These are phyloP conservation scores for Lophium mytilinum DNA, from an alignment of 495 filamentous ascomycete genomes.

Conservation along the genomic window DNA sequence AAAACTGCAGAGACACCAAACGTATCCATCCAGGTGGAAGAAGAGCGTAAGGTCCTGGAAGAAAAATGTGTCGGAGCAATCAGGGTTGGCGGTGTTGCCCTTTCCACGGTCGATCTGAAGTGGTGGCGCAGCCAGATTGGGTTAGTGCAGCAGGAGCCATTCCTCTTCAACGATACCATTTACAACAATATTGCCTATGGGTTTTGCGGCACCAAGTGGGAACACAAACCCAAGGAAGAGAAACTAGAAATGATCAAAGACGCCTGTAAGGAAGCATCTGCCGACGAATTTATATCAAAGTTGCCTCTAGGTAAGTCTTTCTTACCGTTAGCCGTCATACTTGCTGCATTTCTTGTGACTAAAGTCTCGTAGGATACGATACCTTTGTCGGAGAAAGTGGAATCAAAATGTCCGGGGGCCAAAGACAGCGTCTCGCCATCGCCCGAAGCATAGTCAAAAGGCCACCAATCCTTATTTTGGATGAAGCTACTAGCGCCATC, in stretches of 20 bases:
- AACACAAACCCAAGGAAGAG: slow-evolving; percentile 19
- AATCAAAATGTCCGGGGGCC: slow-evolving; percentile 27
- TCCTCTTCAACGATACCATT: slow-evolving; percentile 31
- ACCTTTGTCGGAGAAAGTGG: slow-evolving; percentile 29
- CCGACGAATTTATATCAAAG: slow-evolving; percentile 41
- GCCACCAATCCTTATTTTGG: slow-evolving; percentile 30
- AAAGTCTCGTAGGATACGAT: slow-evolving; percentile 28
- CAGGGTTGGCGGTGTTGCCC: slow-evolving; percentile 17
- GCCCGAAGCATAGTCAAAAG: slow-evolving; percentile 28
- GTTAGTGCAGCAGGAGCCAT: slow-evolving; percentile 31
- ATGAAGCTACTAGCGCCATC: slow-evolving; percentile 31
- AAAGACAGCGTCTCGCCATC: slow-evolving; percentile 30
- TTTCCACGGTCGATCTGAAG: slow-evolving; percentile 22
- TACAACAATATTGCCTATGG: slow-evolving; percentile 29
- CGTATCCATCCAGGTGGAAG: not conserved
- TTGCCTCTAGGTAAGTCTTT: slow-evolving; percentile 8
- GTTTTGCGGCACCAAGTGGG: slow-evolving; percentile 22
- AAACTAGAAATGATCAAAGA: slow-evolving; percentile 23
- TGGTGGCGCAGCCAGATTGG: slow-evolving; percentile 31
- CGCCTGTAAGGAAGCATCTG: slow-evolving; percentile 27
- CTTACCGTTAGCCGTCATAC: not conserved
- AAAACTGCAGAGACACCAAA: not conserved
- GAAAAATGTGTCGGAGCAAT: slow-evolving; percentile 23
- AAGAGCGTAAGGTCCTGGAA: not conserved
- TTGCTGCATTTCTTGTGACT: not conserved